Evolutionary conservation across 352 stramenopile species (phyloP).

Genomic region (Phytopythium kandeliae): DNA sequence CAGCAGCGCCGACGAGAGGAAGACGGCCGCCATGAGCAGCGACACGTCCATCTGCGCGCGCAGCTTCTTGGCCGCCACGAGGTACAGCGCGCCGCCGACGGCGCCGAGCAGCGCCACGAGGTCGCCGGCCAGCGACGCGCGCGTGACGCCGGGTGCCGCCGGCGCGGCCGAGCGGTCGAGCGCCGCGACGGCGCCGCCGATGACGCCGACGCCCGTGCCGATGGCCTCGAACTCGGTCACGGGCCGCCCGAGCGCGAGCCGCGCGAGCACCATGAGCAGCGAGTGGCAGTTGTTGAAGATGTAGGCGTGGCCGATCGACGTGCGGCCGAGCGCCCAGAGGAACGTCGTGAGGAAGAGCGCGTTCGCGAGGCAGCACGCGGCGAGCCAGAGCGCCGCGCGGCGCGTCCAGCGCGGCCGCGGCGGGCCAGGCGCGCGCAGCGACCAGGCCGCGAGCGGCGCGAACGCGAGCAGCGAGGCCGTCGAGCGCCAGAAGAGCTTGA

Average conservation of each 20-base stretch:
- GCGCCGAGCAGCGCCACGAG: conserved; percentile 70
- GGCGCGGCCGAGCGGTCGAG: conserved; percentile 38
- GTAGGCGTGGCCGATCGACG: conserved; percentile 77
- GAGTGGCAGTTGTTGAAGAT: conserved; percentile 89
- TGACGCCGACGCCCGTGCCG: conserved; percentile 70
- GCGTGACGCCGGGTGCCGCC: conserved; percentile 20
- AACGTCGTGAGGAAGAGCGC: conserved; percentile 80
- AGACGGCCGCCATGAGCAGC: conserved; percentile 59
- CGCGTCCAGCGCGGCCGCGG: conserved; percentile 41
- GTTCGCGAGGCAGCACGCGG: conserved; percentile 64
- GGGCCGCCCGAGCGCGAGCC: conserved; percentile 47
- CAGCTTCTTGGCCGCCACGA: conserved; percentile 67
- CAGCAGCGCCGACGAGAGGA: conserved; percentile 58
- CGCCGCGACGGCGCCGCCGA: conserved; percentile 68
- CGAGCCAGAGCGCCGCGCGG: conserved; percentile 55
- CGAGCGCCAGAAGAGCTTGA: conserved; percentile 83
- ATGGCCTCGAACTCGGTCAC: conserved; percentile 74
- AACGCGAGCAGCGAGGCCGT: conserved; percentile 70
- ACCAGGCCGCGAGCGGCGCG: conserved; percentile 44
- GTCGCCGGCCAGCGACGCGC: conserved; percentile 56
- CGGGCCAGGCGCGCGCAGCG: conserved; percentile 47
- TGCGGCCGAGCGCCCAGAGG: conserved; percentile 68
- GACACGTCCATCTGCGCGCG: conserved; percentile 62
- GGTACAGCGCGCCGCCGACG: conserved; percentile 66
- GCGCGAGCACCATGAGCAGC: conserved; percentile 68